Evolutionary conservation across 2,329 filamentous ascomycete species (phyloP).

Genomic region (Neodidymelliopsis sp.): DNA sequence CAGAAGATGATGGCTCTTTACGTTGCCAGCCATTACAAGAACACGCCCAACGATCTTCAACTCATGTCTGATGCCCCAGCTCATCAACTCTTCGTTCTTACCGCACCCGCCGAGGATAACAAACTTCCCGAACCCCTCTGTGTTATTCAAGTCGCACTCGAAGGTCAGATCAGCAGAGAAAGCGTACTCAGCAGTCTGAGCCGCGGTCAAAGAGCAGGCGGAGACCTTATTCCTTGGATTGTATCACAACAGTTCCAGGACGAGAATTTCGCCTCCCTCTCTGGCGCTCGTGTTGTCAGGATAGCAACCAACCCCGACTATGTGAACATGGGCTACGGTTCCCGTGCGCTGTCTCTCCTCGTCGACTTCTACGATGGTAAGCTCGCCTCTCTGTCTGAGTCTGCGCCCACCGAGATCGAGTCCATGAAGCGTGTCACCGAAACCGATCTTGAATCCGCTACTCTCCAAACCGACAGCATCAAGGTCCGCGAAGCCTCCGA

Average conservation of each 20-base stretch:
- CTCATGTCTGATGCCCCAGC: constrained; percentile 98
- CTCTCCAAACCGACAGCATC: constrained; percentile 84
- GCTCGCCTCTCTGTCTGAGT: constrained; percentile 83
- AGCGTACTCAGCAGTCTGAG: constrained; percentile 91
- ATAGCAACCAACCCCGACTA: constrained; percentile 98
- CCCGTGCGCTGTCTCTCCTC: constrained; percentile 84
- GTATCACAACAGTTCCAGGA: constrained; percentile 99
- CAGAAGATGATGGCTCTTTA: constrained; percentile 99
- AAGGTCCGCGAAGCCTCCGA: constrained; percentile 87
- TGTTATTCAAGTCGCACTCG: constrained; percentile 91
- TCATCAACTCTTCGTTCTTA: constrained; percentile 93
- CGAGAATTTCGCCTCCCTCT: constrained; percentile 91
- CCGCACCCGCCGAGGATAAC: constrained; percentile 80
- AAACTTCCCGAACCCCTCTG: constrained; percentile 91
- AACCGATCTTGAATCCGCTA: constrained; percentile 76
- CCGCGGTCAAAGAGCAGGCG: constrained; percentile 85
- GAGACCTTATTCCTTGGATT: constrained; percentile 96
- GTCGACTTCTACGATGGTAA: constrained; percentile 95
- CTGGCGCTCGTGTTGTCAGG: constrained; percentile 88
- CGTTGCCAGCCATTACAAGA: constrained; percentile 97
- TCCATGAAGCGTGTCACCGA: constrained; percentile 82
- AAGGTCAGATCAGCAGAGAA: constrained; percentile 92
- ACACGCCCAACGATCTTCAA: constrained; percentile 96
- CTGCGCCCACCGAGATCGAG: constrained; percentile 61
- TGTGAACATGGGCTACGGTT: constrained; percentile 89